A percentile compares a stretch with the other conserved stretches of the same genome.
phyloP scores from a whole-genome alignment of 1,284 basidiomycete species.

The Cystobasidium slooffiae region DNA sequence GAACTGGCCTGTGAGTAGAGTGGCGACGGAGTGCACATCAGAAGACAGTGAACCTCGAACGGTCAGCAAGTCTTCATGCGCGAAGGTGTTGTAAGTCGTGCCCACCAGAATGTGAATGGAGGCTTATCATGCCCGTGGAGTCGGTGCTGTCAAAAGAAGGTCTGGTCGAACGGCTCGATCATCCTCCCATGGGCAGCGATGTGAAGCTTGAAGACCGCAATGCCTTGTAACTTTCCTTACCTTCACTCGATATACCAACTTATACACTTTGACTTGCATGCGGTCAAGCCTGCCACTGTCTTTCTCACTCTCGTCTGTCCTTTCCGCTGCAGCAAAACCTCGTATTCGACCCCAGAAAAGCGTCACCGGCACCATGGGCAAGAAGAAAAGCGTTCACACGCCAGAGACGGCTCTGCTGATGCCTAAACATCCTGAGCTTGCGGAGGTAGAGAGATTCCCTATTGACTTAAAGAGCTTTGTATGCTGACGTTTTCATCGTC shows the following conservation, averaged over 20 bases:
- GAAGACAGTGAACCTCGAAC: not conserved
- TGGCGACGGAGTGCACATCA: not conserved
- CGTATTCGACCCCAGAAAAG: conserved; percentile 6
- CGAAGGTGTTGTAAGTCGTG: not conserved
- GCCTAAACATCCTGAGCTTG: conserved; percentile 43
- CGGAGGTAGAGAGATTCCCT: conserved; percentile 9
- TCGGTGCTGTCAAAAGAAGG: not conserved
- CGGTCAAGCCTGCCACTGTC: conserved; percentile 18
- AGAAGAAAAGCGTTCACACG: conserved; percentile 45
- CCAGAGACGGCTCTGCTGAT: conserved; percentile 46
- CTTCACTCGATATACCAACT: not conserved
- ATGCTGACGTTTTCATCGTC: not conserved
- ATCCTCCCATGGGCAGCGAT: not conserved
- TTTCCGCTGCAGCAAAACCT: not conserved
- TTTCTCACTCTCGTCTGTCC: conserved; percentile 1
- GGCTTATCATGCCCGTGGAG: conserved; percentile 37
- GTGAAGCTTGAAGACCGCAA: not conserved
- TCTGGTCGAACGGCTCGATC: not conserved
- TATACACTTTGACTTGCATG: conserved; percentile 4
- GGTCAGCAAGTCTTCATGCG: not conserved
- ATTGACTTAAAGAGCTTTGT: not conserved
- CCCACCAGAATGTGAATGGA: conserved; percentile 43
- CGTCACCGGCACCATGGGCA: conserved; percentile 44
- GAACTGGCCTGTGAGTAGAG: conserved; percentile 77
- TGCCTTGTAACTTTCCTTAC: not conserved